Conservation (phyloP, 495 filamentous ascomycete genomes). For the Xylaria bambusicola region DNA sequence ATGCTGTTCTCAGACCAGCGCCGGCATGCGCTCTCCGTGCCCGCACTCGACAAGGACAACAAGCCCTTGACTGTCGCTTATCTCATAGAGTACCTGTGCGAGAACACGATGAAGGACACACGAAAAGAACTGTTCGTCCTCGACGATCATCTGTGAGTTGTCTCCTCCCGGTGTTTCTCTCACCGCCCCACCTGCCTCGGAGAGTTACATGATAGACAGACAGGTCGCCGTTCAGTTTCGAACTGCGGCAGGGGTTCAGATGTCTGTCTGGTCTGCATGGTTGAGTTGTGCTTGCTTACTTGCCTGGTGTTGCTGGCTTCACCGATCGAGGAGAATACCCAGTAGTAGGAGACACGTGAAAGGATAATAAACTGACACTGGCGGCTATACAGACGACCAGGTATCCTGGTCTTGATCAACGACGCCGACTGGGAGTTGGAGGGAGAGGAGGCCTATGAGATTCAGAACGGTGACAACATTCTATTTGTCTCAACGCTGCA, state of each 20-base stretch:
- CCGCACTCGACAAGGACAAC: constrained; percentile 59
- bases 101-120: constrained; percentile 81
- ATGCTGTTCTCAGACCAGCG: constrained; percentile 85
- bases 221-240: not conserved
- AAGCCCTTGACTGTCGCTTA: constrained; percentile 68
- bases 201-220: constrained; percentile 3
- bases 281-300: too few relatives aligned
- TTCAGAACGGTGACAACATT: constrained; percentile 81
- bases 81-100: constrained; percentile 77
- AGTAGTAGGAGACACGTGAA: not conserved
- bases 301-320: not conserved
- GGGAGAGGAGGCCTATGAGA: constrained; percentile 84
- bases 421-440: constrained; percentile 98
- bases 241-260: not conserved
- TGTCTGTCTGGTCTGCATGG: not conserved
- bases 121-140: constrained; percentile 88
- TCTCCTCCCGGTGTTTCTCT: constrained; percentile 1
- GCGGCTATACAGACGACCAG: constrained; percentile 68
- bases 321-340: not conserved
- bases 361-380: constrained; percentile 3
- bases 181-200: constrained; percentile 17
- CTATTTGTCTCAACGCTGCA: constrained; percentile 98
- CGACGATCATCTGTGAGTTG: constrained; percentile 79
- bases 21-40: constrained; percentile 68
- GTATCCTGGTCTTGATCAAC: constrained; percentile 97